Evolutionary conservation across 306 rosid genomes (phyloP).

Genomic region (Castanea sativa): DNA sequence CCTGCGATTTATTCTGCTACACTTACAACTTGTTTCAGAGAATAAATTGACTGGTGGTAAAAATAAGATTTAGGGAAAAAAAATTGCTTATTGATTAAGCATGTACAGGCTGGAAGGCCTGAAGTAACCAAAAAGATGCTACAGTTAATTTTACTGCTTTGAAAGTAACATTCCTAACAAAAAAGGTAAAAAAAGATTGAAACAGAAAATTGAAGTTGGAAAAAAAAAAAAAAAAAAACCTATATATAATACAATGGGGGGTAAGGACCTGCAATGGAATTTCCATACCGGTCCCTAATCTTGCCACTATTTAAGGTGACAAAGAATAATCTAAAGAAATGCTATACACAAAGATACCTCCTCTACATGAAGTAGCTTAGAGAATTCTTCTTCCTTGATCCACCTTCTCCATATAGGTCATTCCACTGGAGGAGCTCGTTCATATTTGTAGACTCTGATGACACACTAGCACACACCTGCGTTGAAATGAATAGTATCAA

Average conservation of each 20-base stretch:
- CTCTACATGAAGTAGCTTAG: conserved; percentile 92
- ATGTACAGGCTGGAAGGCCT: conserved; percentile 8
- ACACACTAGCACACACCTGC: conserved; percentile 94
- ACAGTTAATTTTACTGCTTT: conserved; percentile 1
- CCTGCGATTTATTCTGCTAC: not conserved
- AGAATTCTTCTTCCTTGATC: conserved; percentile 75
- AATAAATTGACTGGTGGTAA: not conserved
- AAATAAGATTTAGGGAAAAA: too few species aligned
- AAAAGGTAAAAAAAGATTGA: not conserved
- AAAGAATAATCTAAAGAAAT: conserved; percentile 41
- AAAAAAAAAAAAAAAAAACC: not conserved
- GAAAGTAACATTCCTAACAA: conserved; percentile 17
- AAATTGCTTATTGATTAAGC: not conserved
- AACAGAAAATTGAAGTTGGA: not conserved
- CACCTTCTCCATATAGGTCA: conserved; percentile 93
- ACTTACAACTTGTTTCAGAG: not conserved
- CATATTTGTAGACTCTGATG: conserved; percentile 84
- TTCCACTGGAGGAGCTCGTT: conserved; percentile 90
- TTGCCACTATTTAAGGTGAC: conserved; percentile 27
- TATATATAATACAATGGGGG: conserved; percentile 54
- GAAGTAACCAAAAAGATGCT: conserved; percentile 1
- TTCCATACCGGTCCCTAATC: conserved; percentile 30
- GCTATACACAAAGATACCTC: conserved; percentile 51
- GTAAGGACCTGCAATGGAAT: conserved; percentile 20
- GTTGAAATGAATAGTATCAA: not conserved